Percentiles rank a stretch among this genome's conserved stretches.
phyloP scores from a whole-genome alignment of 2,329 filamentous ascomycete genomes.

The Tothia fuscella region DNA sequence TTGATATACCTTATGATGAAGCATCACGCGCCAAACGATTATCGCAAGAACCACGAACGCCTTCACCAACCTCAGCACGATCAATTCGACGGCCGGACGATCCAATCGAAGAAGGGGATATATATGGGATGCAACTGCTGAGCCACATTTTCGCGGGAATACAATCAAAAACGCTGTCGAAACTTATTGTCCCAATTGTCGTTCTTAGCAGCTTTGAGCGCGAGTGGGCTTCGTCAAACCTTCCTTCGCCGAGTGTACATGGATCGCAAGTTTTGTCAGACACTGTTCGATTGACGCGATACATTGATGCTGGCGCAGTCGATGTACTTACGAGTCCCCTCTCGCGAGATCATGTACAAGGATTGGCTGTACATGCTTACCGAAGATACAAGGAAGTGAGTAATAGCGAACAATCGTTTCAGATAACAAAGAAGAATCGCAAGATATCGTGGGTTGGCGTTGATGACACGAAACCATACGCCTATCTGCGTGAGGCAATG shows the following conservation, averaged over 20 bases:
- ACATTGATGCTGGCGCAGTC: slow-evolving; percentile 72
- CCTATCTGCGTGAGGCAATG: slow-evolving; percentile 86
- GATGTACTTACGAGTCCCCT: slow-evolving; percentile 79
- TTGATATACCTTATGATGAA: slow-evolving; percentile 32
- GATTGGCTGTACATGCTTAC: slow-evolving; percentile 73
- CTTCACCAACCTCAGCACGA: slow-evolving; percentile 24
- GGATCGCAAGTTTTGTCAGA: slow-evolving; percentile 32
- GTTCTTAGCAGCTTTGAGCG: slow-evolving; percentile 27
- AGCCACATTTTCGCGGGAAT: slow-evolving; percentile 30
- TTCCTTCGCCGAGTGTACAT: slow-evolving; percentile 23
- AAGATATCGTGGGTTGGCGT: slow-evolving; percentile 90
- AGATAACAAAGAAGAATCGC: slow-evolving; percentile 61
- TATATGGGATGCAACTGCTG: slow-evolving; percentile 32
- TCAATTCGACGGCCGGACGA: slow-evolving; percentile 20
- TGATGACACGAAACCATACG: slow-evolving; percentile 72
- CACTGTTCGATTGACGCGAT: slow-evolving; percentile 50
- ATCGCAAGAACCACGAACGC: slow-evolving; percentile 29
- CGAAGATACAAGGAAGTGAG: slow-evolving; percentile 65
- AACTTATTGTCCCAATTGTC: slow-evolving; percentile 28
- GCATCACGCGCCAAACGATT: slow-evolving; percentile 28
- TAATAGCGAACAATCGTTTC: slow-evolving; percentile 58
- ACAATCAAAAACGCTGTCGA: slow-evolving; percentile 27
- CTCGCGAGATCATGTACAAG: slow-evolving; percentile 58
- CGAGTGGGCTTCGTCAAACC: slow-evolving; percentile 17
- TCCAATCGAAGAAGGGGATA: slow-evolving; percentile 26